phyloP scores from a whole-genome alignment of 179 eudicot genomes.

The Vitellaria paradoxa region DNA sequence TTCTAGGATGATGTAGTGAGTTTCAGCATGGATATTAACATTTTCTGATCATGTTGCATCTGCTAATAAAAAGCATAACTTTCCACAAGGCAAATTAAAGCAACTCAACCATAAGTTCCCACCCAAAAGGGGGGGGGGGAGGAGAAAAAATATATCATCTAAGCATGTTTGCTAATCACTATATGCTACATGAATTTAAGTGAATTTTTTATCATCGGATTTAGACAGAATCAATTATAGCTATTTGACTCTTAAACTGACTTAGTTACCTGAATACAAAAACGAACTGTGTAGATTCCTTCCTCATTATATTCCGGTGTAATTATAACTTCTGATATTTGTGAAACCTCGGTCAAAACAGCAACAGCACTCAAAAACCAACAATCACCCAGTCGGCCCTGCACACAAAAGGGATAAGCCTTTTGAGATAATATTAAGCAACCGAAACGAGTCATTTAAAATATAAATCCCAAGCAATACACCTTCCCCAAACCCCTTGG shows the following conservation, averaged over 20 bases:
- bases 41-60: background rate
- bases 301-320: conserved; percentile 91
- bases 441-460: background rate
- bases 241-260: background rate
- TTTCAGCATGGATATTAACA: too few relatives aligned
- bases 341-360: conserved; percentile 92
- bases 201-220: background rate
- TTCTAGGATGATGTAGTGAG: too few relatives aligned
- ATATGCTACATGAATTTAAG: background rate
- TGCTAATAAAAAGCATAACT: background rate
- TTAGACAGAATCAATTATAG: background rate
- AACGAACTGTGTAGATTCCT: conserved; percentile 96
- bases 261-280: conserved; percentile 83
- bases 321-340: conserved; percentile 89
- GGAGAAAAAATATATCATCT: background rate
- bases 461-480: background rate
- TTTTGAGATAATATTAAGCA: conserved; percentile 9
- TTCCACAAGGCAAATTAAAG: background rate
- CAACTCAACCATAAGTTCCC: background rate
- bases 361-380: conserved; percentile 99
- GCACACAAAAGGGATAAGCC: conserved; percentile 19
- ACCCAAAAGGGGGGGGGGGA: too few relatives aligned
- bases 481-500: background rate
- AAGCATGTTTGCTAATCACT: background rate
- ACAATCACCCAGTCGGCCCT: conserved; percentile 98